Evolutionary conservation across 73 alveolate species (phyloP).

Genomic region (Effrenium voratum): DNA sequence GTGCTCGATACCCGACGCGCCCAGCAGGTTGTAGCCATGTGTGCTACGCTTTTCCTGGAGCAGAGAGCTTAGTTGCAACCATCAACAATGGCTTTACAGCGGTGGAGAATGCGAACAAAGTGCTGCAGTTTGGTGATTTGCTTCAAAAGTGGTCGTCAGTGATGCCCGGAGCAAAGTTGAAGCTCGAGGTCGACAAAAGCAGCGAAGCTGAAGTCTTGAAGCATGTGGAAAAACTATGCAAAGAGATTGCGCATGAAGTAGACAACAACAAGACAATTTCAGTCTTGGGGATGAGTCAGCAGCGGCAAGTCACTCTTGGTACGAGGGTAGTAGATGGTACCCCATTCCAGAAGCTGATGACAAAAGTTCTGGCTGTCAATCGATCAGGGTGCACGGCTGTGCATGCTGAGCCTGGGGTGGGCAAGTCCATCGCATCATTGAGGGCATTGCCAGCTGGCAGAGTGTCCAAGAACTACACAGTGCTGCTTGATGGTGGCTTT

Average conservation of each 20-base stretch:
- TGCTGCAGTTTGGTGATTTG: conserved; percentile 23
- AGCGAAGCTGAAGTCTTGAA: conserved; percentile 36
- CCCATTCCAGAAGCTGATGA: conserved; percentile 63
- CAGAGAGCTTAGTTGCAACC: conserved; percentile 17
- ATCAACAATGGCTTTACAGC: conserved; percentile 7
- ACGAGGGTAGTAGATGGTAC: conserved; percentile 50
- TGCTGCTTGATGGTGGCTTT: conserved; percentile 56
- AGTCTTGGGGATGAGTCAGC: conserved; percentile 32
- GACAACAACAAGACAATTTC: conserved; percentile 8
- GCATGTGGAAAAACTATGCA: conserved; percentile 40
- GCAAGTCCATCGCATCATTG: conserved; percentile 64
- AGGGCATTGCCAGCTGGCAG: conserved; percentile 71
- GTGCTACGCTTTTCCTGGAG: conserved; percentile 38
- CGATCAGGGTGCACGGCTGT: conserved; percentile 79
- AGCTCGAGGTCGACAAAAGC: conserved; percentile 61
- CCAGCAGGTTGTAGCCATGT: conserved; percentile 62
- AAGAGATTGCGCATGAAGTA: conserved; percentile 28
- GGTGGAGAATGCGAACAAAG: conserved; percentile 36
- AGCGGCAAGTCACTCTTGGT: conserved; percentile 47
- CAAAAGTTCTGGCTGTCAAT: conserved; percentile 56
- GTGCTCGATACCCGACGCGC: conserved; percentile 47
- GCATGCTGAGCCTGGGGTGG: conserved; percentile 80
- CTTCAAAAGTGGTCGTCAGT: conserved; percentile 45
- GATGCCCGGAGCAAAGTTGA: conserved; percentile 47
- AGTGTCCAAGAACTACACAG: conserved; percentile 68